phyloP scores from a whole-genome alignment of 306 rosid genomes.

The Vigna mungo region DNA sequence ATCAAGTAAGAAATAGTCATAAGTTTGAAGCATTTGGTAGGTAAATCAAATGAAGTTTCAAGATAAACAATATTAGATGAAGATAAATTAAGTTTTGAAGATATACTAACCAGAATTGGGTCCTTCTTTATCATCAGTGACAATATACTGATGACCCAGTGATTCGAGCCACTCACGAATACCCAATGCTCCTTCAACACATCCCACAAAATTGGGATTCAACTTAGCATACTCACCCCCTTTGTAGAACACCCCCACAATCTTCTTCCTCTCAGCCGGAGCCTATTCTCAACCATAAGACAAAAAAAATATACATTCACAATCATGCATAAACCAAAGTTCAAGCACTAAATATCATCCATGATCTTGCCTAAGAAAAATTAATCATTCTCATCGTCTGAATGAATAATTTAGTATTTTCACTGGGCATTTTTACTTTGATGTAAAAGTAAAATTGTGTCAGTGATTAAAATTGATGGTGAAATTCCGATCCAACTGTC shows the following conservation, averaged over 20 bases:
- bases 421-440: too few relatives aligned
- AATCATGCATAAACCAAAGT: neutral
- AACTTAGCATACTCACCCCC: constrained; percentile 76
- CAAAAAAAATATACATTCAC: neutral
- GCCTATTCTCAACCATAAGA: constrained; percentile 53
- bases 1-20: neutral
- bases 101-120: constrained; percentile 66
- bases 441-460: too few relatives aligned
- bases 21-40: too few relatives aligned
- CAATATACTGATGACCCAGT: constrained; percentile 84
- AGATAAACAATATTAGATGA: too few relatives aligned
- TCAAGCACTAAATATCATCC: neutral
- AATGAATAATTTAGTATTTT: too few relatives aligned
- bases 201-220: constrained; percentile 94
- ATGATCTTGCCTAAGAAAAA: too few relatives aligned
- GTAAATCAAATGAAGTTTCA: too few relatives aligned
- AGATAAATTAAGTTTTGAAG: too few relatives aligned
- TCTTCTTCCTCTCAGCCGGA: constrained; percentile 78
- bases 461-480: too few relatives aligned
- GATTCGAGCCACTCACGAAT: constrained; percentile 94
- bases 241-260: constrained; percentile 94
- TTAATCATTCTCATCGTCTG: too few relatives aligned
- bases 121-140: constrained; percentile 97
- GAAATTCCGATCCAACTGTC: too few relatives aligned
- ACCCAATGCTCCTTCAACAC: constrained; percentile 85